Conservation (phyloP, 352 stramenopile genomes). For the Peronosclerospora sorghi region DNA sequence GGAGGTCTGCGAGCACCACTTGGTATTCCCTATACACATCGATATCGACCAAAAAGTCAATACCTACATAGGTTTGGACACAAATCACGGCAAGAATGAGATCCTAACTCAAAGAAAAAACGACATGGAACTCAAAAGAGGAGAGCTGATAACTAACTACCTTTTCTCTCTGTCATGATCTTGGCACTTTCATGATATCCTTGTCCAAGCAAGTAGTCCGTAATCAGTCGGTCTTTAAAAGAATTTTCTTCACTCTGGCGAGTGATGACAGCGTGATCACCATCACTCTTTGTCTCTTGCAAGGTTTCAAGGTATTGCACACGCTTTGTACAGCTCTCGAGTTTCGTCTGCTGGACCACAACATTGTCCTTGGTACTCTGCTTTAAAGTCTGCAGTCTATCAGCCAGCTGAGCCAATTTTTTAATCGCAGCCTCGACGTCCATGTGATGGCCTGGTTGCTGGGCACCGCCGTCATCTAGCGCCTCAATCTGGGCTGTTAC, state of each 20-base stretch:
- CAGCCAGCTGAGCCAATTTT: slow-evolving; percentile 31
- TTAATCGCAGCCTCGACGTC: slow-evolving; percentile 46
- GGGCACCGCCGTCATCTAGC: slow-evolving; percentile 37
- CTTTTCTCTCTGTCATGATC: slow-evolving; percentile 53
- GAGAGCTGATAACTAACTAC: slow-evolving; percentile 11
- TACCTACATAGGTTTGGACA: slow-evolving; percentile 15
- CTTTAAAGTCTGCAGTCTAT: slow-evolving; percentile 35
- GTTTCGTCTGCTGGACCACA: slow-evolving; percentile 33
- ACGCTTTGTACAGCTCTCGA: slow-evolving; percentile 43
- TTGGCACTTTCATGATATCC: slow-evolving; percentile 55
- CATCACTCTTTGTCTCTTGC: slow-evolving; percentile 15
- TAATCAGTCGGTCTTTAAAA: slow-evolving; percentile 47
- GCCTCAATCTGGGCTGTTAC: slow-evolving; percentile 37
- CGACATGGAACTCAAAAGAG: neutral
- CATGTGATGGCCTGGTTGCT: slow-evolving; percentile 50
- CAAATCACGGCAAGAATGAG: slow-evolving; percentile 2
- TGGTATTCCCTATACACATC: slow-evolving; percentile 46
- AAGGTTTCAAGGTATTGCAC: slow-evolving; percentile 32
- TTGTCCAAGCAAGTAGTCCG: slow-evolving; percentile 62
- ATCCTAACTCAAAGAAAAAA: neutral
- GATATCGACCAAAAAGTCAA: slow-evolving; percentile 57
- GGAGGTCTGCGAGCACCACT: slow-evolving; percentile 44
- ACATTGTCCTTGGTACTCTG: slow-evolving; percentile 36
- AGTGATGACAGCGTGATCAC: slow-evolving; percentile 3
- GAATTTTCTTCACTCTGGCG: slow-evolving; percentile 5